These are phyloP conservation scores for Serendipita indica DNA, from an alignment of 768 basidiomycete species.

Conservation along the genomic window DNA sequence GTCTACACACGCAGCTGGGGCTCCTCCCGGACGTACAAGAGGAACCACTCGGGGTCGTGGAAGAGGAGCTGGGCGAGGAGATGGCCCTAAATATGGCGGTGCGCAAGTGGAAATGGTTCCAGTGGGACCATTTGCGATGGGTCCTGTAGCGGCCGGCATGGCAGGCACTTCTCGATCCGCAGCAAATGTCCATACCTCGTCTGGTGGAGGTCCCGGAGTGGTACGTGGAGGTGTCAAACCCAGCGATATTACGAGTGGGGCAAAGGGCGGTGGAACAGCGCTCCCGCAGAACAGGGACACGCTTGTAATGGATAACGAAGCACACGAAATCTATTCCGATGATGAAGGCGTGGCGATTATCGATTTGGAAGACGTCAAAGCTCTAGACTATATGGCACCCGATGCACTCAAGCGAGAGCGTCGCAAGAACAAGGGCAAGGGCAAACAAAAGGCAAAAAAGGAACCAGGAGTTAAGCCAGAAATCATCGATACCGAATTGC, in stretches of 20 bases:
- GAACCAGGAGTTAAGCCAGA: conserved; percentile 25
- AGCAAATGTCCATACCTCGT: background rate
- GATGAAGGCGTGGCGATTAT: conserved; percentile 79
- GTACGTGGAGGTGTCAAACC: too few relatives aligned
- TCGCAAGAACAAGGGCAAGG: conserved; percentile 25
- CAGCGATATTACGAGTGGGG: background rate
- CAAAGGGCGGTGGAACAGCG: background rate
- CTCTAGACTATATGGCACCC: conserved; percentile 84
- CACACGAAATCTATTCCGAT: conserved; percentile 63
- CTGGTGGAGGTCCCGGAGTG: too few relatives aligned
- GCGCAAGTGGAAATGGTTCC: conserved; percentile 8
- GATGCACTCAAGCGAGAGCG: conserved; percentile 48
- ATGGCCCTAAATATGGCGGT: too few relatives aligned
- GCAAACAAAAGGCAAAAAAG: conserved; percentile 27
- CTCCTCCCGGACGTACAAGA: background rate
- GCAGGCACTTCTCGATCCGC: background rate
- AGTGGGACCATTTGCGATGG: conserved; percentile 6
- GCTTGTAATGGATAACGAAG: conserved; percentile 28
- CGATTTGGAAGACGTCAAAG: conserved; percentile 60
- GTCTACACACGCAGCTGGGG: background rate
- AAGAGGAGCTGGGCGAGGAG: background rate
- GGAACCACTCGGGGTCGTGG: background rate
- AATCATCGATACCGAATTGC: background rate
- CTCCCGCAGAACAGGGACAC: conserved; percentile 20
- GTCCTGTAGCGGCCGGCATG: conserved; percentile 7